Conservation (phyloP, 345 rosid genomes). For the Carallia pectinifolia region DNA sequence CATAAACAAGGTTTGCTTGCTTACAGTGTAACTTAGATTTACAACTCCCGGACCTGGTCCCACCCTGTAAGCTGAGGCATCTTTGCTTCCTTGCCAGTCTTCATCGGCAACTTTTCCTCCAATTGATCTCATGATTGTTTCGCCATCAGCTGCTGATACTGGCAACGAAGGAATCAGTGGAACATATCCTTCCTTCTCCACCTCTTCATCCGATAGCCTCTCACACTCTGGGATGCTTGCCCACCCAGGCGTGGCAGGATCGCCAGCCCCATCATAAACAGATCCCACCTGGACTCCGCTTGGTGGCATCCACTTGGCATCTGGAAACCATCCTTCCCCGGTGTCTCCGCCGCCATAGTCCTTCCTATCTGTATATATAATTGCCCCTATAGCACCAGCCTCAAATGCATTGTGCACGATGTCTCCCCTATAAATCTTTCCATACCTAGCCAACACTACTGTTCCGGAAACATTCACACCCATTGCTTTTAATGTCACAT, state of each 20-base stretch:
- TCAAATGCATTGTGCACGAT: constrained; percentile 57
- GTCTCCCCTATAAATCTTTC: constrained; percentile 73
- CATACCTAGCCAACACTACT: constrained; percentile 61
- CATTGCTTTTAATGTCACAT: constrained; percentile 39
- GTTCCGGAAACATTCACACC: constrained; percentile 47
- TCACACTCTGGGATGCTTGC: constrained; percentile 66
- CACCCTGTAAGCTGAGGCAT: constrained; percentile 51
- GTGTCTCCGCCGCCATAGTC: constrained; percentile 59
- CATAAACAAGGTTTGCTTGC: constrained; percentile 18
- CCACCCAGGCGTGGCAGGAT: constrained; percentile 89
- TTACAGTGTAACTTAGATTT: constrained; percentile 61
- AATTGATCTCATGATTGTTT: constrained; percentile 50
- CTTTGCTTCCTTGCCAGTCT: constrained; percentile 65
- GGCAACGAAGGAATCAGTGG: constrained; percentile 78
- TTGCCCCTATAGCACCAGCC: constrained; percentile 67
- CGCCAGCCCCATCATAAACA: constrained; percentile 57
- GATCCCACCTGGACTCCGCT: constrained; percentile 85
- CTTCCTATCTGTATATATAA: constrained; percentile 65
- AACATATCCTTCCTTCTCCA: constrained; percentile 47
- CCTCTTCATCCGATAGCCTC: constrained; percentile 59
- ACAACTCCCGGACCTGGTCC: constrained; percentile 82
- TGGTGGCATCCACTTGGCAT: constrained; percentile 72
- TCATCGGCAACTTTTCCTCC: constrained; percentile 51
- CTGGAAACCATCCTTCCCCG: constrained; percentile 57
- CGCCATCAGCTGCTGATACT: constrained; percentile 65